Evolutionary conservation across 2,329 filamentous ascomycete species (phyloP), one percentile per base, ranked within the genome.

Genomic region (Gnomoniopsis sp.): DNA sequence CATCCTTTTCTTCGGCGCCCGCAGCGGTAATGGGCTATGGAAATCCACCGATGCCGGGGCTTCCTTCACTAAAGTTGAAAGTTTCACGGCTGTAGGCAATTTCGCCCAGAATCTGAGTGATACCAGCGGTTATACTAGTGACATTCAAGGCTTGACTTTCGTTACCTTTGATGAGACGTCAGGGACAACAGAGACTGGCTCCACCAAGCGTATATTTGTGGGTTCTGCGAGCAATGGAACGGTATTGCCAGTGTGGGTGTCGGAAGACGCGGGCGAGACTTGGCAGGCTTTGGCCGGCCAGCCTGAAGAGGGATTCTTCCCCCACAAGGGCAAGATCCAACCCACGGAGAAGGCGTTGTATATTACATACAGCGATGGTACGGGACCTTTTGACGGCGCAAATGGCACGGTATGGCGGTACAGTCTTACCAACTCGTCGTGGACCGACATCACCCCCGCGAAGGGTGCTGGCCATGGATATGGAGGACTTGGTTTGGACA

Each of bases 11-110:
- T 83, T 84, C 58, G 83, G 83, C 3, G 80, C 83, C 2, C 75
- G 82, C 46, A 84, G 79, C 59, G 82, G 82, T 6, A 78, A 85
- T 34, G 83, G 83, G 2, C 71, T 86, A 3, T 85, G 79, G 77
- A 83, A 81, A 69, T 83, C 79, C 59, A 79, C 76, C 3, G 79
- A 86, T 62, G 78, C 75, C 17, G 83, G 82, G 17, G 75, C 67
- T 26, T 80, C 77, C 8, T 85, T 82, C 67, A 64, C 68, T 21
- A 81, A 83, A 59, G 81, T 85, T 3, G 70, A 73, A 1, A 74
- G 75, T 0, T 83, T 83, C 67, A 79, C 74, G n/a, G 78, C 76
- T 57, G 73, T 77, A 7, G 82, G 82, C 23, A 79, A 76, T 1
- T 83, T 71, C 60, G 68, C 74, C 11, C 71, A 75, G 1, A 69